These are phyloP conservation scores for Colletotrichum paranaense DNA, from an alignment of 2,329 filamentous ascomycete genomes.

Conservation along the genomic window DNA sequence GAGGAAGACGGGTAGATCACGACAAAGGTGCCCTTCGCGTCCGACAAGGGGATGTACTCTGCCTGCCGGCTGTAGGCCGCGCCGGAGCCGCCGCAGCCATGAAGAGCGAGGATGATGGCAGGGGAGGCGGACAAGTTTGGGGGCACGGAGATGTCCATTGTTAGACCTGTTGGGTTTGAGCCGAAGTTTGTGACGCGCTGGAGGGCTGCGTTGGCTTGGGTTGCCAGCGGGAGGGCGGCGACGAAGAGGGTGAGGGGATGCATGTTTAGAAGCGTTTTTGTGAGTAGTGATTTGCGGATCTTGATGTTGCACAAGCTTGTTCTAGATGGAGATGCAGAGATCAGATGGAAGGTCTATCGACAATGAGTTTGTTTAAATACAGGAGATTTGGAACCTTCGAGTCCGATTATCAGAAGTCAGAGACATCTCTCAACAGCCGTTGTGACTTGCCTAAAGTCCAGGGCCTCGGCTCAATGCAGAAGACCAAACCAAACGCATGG, in stretches of 20 bases:
- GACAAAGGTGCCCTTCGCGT: slow-evolving; percentile 57
- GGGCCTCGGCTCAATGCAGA: neutral
- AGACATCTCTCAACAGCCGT: neutral
- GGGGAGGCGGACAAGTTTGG: slow-evolving; percentile 19
- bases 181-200: slow-evolving; percentile 29
- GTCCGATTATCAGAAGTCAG: neutral
- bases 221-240: neutral
- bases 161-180: slow-evolving; percentile 33
- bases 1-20: slow-evolving; percentile 43
- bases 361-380: neutral
- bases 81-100: slow-evolving; percentile 35
- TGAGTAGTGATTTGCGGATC: neutral
- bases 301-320: neutral
- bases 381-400: too few relatives aligned
- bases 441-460: neutral
- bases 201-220: slow-evolving; percentile 5
- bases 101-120: slow-evolving; percentile 33
- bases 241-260: slow-evolving; percentile 2
- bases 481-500: neutral
- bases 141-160: slow-evolving; percentile 33
- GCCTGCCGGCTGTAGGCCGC: slow-evolving; percentile 22
- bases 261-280: neutral
- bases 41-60: slow-evolving; percentile 44
- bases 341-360: neutral
- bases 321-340: neutral